Evolutionary conservation across 1,139 yeast genomes (phyloP), one percentile per base, ranked within the genome.

Genomic region (Tardiomyces depauwii): DNA sequence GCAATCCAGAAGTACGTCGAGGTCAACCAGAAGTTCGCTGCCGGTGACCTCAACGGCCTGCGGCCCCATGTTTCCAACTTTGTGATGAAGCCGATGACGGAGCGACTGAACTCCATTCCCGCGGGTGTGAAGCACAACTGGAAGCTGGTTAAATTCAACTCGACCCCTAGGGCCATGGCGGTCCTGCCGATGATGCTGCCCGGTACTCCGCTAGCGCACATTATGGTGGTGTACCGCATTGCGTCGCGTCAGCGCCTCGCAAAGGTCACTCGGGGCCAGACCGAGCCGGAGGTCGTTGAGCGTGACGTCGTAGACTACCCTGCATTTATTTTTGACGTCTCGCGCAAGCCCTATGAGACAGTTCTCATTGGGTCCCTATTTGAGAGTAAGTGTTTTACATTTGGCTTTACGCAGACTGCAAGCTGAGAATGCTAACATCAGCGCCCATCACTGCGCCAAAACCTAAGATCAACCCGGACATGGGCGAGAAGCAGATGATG

Each of bases 321-420:
- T 50, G 93, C 84, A 0, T 86, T 76, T 63, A 74, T 87, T 40
- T 73, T 87, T 55, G 86, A 88, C 61, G 84, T 94, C 13, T 76
- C 77, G 53, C 74, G 80, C 28, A 74, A 80, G 47, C 70, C 70
- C 2, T 54, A 66, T 10, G 79, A 80, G 47, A 70, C 82, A 50
- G 74, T 74, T 27, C 69, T 87, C 51, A 86, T 86, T 30, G 96
- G 96, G 14, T 77, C 93, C 11, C 71, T 87, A 14, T 88, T 88
- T 59, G 95, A 86, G 58, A 76, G 33, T 28, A 30, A 30, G 36
- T 30, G 36, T 14, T 30, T 14, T 13, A 10, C 11, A 5, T 12
- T 5, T 30, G 25, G 7, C 25, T 21, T 5, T 5, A 30, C 16
- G 5, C 10, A 4, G 10, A 14, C 36, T 10, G 16, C 5, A 12